Conservation (phyloP, 768 basidiomycete genomes). For the Mycena kentingensis region DNA sequence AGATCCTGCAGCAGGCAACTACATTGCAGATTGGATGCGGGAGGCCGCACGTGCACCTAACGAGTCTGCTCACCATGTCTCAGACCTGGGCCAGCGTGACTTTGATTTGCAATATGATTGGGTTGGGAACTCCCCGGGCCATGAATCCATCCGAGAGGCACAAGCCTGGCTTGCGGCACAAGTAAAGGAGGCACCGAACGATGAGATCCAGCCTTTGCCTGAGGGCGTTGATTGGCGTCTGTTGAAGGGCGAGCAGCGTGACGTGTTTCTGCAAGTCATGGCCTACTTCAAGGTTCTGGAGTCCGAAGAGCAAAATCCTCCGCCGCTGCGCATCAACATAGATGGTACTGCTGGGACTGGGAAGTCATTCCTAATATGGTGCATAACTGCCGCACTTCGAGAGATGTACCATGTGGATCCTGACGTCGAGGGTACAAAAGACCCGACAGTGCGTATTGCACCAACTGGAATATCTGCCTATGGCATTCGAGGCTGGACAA, state of each 20-base stretch:
- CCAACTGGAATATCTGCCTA: conserved; percentile 31
- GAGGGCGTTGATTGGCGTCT: conserved; percentile 7
- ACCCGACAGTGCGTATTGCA: conserved; percentile 24
- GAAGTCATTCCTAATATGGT: conserved; percentile 30
- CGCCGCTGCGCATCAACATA: conserved; percentile 24
- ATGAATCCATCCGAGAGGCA: conserved; percentile 8
- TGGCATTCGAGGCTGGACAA: conserved; percentile 28
- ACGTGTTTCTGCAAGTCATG: conserved; percentile 19
- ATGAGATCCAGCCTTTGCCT: conserved; percentile 26
- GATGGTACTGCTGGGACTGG: conserved; percentile 34
- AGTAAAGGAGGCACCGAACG: conserved; percentile 26
- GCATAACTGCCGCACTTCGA: conserved; percentile 24
- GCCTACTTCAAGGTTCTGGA: conserved; percentile 16
- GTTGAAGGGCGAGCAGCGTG: conserved; percentile 14
- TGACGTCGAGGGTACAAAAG: conserved; percentile 13
- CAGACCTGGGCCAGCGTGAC: conserved; percentile 21
- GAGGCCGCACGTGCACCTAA: conserved; percentile 24
- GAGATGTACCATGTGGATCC: conserved; percentile 11
- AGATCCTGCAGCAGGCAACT: conserved; percentile 8
- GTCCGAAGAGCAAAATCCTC: conserved; percentile 2
- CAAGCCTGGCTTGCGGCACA: conserved; percentile 21
- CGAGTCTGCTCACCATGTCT: conserved; percentile 13
- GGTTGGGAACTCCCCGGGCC: conserved; percentile 18
- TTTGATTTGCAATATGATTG: conserved; percentile 28
- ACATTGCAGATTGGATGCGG: conserved; percentile 26